Percentiles rank a stretch among this genome's conserved stretches.
Conservation (phyloP, 768 basidiomycete species). For the Lactifluus volemus region DNA sequence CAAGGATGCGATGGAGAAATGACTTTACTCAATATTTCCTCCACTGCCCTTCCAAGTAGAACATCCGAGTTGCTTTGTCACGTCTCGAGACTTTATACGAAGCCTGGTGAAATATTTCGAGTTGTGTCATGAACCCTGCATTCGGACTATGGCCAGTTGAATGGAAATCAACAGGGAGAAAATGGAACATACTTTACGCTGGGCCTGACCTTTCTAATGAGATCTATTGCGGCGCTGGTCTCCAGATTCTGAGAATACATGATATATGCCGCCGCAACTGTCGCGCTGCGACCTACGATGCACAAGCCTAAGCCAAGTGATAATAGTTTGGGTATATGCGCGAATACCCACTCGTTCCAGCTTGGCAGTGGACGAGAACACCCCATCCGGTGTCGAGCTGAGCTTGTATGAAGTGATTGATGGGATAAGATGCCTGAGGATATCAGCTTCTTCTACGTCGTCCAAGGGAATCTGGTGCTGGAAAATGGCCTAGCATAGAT, state of each 20-base stretch:
- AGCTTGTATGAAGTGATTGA: slow-evolving; percentile 78
- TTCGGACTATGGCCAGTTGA: slow-evolving; percentile 56
- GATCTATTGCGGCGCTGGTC: slow-evolving; percentile 52
- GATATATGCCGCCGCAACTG: slow-evolving; percentile 81
- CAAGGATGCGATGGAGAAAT: slow-evolving; percentile 22
- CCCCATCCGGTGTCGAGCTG: slow-evolving; percentile 68
- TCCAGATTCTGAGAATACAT: slow-evolving; percentile 64
- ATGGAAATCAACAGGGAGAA: slow-evolving; percentile 1
- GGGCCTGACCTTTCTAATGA: slow-evolving; percentile 60
- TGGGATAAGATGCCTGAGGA: slow-evolving; percentile 68
- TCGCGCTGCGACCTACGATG: slow-evolving; percentile 64
- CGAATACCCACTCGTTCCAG: slow-evolving; percentile 68
- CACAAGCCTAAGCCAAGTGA: background rate
- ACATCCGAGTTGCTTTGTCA: slow-evolving; percentile 69
- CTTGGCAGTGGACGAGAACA: slow-evolving; percentile 86
- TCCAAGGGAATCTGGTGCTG: slow-evolving; percentile 73
- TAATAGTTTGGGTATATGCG: background rate
- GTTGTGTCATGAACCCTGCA: slow-evolving; percentile 68
- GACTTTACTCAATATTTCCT: slow-evolving; percentile 64
- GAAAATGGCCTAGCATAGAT: slow-evolving; percentile 55
- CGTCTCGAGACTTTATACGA: slow-evolving; percentile 56
- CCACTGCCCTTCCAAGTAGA: slow-evolving; percentile 73
- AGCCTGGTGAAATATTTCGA: slow-evolving; percentile 69
- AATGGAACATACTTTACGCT: slow-evolving; percentile 50
- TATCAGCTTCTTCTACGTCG: slow-evolving; percentile 66